phyloP scores from a whole-genome alignment of 2,329 filamentous ascomycete genomes.

The Pseudocercospora vitis region DNA sequence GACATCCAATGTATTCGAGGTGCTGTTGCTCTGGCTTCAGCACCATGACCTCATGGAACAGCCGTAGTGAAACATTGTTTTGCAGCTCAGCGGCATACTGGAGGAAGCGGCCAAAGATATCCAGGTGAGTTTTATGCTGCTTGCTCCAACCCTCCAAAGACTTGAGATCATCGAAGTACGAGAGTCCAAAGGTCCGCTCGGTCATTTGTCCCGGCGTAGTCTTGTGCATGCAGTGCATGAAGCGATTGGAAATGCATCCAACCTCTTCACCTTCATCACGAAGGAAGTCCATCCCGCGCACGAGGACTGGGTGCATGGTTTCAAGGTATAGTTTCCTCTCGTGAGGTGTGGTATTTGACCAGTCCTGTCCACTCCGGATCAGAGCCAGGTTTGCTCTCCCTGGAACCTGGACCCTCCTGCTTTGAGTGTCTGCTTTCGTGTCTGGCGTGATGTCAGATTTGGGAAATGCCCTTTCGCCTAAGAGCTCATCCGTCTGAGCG shows the following conservation, averaged over 20 bases:
- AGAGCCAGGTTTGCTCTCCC: slow-evolving; percentile 46
- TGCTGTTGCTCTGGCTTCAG: slow-evolving; percentile 26
- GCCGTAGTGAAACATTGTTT: slow-evolving; percentile 23
- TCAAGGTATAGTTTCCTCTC: slow-evolving; percentile 48
- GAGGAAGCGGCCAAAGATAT: slow-evolving; percentile 30
- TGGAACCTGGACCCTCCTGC: slow-evolving; percentile 35
- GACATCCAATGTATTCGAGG: slow-evolving; percentile 30
- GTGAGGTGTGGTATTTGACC: slow-evolving; percentile 43
- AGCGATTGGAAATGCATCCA: slow-evolving; percentile 47
- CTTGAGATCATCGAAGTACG: slow-evolving; percentile 29
- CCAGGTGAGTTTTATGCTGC: slow-evolving; percentile 29
- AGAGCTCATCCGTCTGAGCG: slow-evolving; percentile 35
- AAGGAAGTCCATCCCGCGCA: slow-evolving; percentile 48
- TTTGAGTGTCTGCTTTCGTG: slow-evolving; percentile 6
- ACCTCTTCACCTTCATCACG: slow-evolving; percentile 46
- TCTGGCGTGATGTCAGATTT: slow-evolving; percentile 25
- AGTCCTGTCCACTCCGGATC: slow-evolving; percentile 51
- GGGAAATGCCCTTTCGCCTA: slow-evolving; percentile 36
- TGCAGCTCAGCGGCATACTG: slow-evolving; percentile 29
- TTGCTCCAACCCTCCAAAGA: slow-evolving; percentile 30
- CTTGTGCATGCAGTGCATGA: slow-evolving; percentile 43
- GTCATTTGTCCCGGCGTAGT: slow-evolving; percentile 10
- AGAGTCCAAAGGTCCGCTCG: slow-evolving; percentile 30
- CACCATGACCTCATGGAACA: slow-evolving; percentile 32
- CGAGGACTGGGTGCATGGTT: slow-evolving; percentile 49